Conservation (phyloP, 441 rosid species). For the Eugenia klotzschiana region DNA sequence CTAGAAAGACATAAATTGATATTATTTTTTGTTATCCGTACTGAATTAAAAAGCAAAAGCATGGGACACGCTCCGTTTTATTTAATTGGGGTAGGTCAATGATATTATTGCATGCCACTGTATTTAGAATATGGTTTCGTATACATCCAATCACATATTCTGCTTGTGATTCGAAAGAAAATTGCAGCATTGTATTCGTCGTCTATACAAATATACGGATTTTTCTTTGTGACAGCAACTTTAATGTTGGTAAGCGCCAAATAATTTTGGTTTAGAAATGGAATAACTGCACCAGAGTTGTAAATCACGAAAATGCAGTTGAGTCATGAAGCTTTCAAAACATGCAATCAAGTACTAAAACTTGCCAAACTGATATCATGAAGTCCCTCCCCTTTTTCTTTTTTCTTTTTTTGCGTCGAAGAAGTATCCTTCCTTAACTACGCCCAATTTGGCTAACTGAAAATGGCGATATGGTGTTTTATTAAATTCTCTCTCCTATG, state of each 20-base stretch:
- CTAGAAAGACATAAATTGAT: neutral
- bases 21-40: neutral
- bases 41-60: neutral
- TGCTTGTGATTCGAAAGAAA: too few species aligned
- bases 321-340: neutral
- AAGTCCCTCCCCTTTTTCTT: too few species aligned
- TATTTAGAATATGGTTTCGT: neutral
- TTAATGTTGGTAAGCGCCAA: neutral
- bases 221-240: neutral
- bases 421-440: neutral
- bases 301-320: neutral
- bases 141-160: too few species aligned
- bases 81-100: neutral
- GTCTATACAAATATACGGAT: neutral
- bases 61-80: neutral
- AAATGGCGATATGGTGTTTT: too few species aligned
- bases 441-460: neutral
- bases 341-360: accelerated
- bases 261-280: neutral
- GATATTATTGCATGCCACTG: neutral
- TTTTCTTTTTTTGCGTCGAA: too few species aligned
- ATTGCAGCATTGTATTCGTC: neutral
- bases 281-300: neutral
- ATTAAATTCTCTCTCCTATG: neutral
- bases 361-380: neutral